Percentiles rank a stretch among this genome's conserved stretches.
Conservation (phyloP, 768 basidiomycete species). For the Mrakia blollopis region DNA sequence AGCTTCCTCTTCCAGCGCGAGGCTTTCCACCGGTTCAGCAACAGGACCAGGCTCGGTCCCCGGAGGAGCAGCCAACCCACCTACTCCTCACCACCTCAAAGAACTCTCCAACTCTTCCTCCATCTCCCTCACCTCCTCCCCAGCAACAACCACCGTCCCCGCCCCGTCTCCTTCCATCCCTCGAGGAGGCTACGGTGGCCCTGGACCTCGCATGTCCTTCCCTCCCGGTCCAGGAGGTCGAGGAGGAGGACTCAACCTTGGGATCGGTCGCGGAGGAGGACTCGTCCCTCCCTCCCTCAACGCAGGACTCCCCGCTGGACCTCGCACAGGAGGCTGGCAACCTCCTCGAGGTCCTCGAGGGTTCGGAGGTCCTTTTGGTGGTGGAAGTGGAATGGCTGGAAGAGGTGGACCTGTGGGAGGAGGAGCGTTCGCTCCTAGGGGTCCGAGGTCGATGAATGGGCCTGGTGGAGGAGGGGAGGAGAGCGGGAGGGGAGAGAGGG, state of each 20-base stretch:
- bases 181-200: not conserved
- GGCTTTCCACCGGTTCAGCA: not conserved
- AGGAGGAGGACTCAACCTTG: not conserved
- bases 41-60: not conserved
- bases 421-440: conserved; percentile 7
- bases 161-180: not conserved
- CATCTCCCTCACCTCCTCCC: not conserved
- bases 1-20: not conserved
- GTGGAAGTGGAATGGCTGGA: conserved; percentile 19
- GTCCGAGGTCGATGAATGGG: not conserved
- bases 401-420: conserved; percentile 3
- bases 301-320: not conserved
- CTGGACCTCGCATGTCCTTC: not conserved
- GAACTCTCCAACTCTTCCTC: not conserved
- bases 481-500: not conserved
- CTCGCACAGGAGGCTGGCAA: conserved; percentile 1
- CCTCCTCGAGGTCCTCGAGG: conserved; percentile 11
- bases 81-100: not conserved
- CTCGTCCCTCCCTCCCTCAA: no score
- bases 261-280: not conserved
- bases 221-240: not conserved
- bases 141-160: not conserved
- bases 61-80: not conserved
- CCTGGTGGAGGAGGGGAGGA: not conserved
- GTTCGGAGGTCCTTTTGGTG: conserved; percentile 11